Evolutionary conservation across 2,329 filamentous ascomycete species (phyloP).

Genomic region (Botryotinia globosa): DNA sequence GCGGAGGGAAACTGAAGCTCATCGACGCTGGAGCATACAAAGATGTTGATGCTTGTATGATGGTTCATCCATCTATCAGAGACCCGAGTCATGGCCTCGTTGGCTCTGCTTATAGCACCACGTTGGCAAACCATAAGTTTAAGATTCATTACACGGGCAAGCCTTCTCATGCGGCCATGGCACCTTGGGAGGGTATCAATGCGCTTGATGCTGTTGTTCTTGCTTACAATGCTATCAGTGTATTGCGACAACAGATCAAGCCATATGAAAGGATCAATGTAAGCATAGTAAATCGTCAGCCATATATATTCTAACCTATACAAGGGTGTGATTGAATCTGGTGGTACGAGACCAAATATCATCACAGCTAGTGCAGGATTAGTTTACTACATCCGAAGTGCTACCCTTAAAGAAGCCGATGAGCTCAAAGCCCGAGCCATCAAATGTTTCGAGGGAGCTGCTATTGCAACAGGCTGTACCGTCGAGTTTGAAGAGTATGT

Average conservation of each 20-base stretch:
- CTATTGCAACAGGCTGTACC: conserved; percentile 30
- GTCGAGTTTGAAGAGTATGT: conserved; percentile 37
- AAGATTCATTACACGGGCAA: conserved; percentile 33
- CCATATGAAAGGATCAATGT: conserved; percentile 39
- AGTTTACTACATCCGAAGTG: conserved; percentile 28
- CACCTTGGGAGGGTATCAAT: conserved; percentile 43
- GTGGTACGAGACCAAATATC: conserved; percentile 42
- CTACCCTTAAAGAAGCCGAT: conserved; percentile 25
- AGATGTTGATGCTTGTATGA: conserved; percentile 41
- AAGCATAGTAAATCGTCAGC: conserved; percentile 37
- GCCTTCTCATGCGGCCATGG: conserved; percentile 41
- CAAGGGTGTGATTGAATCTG: conserved; percentile 26
- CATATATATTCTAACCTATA: neutral
- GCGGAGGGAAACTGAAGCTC: conserved; percentile 44
- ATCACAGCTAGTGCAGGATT: conserved; percentile 34
- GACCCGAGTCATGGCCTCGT: neutral
- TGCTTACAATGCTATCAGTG: conserved; percentile 39
- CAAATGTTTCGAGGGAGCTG: conserved; percentile 33
- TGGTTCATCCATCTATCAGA: conserved; percentile 39
- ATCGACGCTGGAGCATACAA: conserved; percentile 45
- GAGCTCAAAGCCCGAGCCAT: conserved; percentile 25
- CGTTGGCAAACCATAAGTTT: conserved; percentile 26
- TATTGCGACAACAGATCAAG: conserved; percentile 38
- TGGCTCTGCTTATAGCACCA: conserved; percentile 20
- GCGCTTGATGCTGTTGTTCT: conserved; percentile 42